Percentiles rank a stretch among this genome's conserved stretches.
Evolutionary conservation across 1,284 basidiomycete genomes (phyloP).

Genomic region (Xanthoconium separans): DNA sequence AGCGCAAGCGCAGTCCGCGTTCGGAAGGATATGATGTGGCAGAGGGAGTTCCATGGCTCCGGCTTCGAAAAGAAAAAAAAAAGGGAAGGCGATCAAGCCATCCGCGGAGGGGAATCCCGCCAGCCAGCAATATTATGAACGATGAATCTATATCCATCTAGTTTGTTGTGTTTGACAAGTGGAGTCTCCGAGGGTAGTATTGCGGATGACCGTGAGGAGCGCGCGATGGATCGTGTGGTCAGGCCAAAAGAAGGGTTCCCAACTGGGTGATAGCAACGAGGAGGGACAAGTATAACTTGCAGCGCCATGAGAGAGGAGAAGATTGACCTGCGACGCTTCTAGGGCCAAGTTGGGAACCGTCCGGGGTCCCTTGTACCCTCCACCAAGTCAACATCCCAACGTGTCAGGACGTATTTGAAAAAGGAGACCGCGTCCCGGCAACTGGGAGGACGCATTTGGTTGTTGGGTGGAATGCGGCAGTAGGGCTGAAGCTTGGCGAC

Average conservation of each 20-base stretch:
- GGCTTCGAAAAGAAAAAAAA: slow-evolving; percentile 18
- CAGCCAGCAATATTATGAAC: background rate
- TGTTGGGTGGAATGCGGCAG: slow-evolving; percentile 18
- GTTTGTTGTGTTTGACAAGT: slow-evolving; percentile 9
- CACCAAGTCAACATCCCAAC: slow-evolving; percentile 15
- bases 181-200: slow-evolving; percentile 13
- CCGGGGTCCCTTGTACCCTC: slow-evolving; percentile 15
- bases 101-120: slow-evolving; percentile 27
- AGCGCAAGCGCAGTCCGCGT: background rate
- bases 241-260: slow-evolving; percentile 10
- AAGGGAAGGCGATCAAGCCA: slow-evolving; percentile 24
- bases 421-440: slow-evolving; percentile 20
- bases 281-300: slow-evolving; percentile 18
- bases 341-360: slow-evolving; percentile 1
- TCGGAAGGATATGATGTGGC: slow-evolving; percentile 14
- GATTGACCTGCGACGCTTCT: slow-evolving; percentile 14
- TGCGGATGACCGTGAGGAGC: slow-evolving; percentile 25
- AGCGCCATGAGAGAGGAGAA: slow-evolving; percentile 26
- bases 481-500: slow-evolving; percentile 28
- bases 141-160: slow-evolving; percentile 11
- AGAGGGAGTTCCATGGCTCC: slow-evolving; percentile 13
- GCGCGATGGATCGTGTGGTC: slow-evolving; percentile 11
- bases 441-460: slow-evolving; percentile 20
- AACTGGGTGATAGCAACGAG: slow-evolving; percentile 26
- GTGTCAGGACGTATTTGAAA: slow-evolving; percentile 19